Conservation (phyloP, 208 protist genomes). For the Wallacemonas collosoma region DNA sequence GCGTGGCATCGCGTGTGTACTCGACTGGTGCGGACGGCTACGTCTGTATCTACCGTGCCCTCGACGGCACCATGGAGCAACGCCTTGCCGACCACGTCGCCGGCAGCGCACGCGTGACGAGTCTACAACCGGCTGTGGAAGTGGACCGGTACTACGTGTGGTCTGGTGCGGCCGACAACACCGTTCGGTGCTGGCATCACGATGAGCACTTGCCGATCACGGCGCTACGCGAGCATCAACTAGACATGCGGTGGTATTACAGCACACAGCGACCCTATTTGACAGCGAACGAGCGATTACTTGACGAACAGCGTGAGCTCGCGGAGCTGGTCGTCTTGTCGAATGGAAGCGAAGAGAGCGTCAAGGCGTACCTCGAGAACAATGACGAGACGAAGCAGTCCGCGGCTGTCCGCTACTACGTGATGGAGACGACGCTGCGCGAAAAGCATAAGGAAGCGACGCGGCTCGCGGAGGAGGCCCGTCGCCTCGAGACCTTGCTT, state of each 20-base stretch:
- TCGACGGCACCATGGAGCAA: slow-evolving; percentile 49
- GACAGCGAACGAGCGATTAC: slow-evolving; percentile 52
- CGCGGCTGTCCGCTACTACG: slow-evolving; percentile 38
- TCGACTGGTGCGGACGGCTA: slow-evolving; percentile 50
- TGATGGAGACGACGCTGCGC: slow-evolving; percentile 38
- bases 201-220: slow-evolving; percentile 80
- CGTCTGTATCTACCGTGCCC: slow-evolving; percentile 59
- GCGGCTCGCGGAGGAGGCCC: slow-evolving; percentile 36
- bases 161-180: slow-evolving; percentile 66
- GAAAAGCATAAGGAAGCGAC: slow-evolving; percentile 35
- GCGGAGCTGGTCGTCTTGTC: slow-evolving; percentile 60
- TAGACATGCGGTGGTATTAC: slow-evolving; percentile 90
- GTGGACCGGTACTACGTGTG: slow-evolving; percentile 78
- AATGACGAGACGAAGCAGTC: slow-evolving; percentile 36
- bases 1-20: slow-evolving; percentile 60
- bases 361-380: slow-evolving; percentile 33
- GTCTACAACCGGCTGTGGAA: slow-evolving; percentile 59
- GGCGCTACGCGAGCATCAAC: slow-evolving; percentile 49
- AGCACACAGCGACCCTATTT: slow-evolving; percentile 61
- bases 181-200: slow-evolving; percentile 85
- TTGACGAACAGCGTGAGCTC: slow-evolving; percentile 74
- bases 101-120: slow-evolving; percentile 31
- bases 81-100: slow-evolving; percentile 46
- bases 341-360: slow-evolving; percentile 52
- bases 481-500: slow-evolving; percentile 38